phyloP scores from a whole-genome alignment of 805 yeast species.

The Maudiozyma saulgeensis region DNA sequence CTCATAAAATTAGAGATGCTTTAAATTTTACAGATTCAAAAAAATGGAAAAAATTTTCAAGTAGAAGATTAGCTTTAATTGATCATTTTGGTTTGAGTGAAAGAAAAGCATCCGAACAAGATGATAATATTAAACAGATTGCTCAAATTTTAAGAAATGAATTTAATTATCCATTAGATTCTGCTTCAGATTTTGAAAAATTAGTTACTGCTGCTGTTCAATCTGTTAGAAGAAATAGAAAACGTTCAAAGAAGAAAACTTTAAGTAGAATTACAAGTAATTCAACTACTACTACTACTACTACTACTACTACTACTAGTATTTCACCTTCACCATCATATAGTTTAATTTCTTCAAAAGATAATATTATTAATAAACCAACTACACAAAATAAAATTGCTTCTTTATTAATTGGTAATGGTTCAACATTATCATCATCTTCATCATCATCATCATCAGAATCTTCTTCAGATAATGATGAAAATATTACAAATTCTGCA shows the following conservation, averaged over 20 bases:
- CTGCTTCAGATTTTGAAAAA: slow-evolving; percentile 71
- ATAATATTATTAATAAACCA: not conserved
- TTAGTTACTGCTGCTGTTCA: slow-evolving; percentile 91
- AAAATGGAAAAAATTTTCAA: slow-evolving; percentile 85
- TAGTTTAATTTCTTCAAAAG: not conserved
- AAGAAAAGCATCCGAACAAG: slow-evolving; percentile 90
- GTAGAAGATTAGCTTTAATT: slow-evolving; percentile 79
- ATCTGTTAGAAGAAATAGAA: slow-evolving; percentile 82
- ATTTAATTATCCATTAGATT: slow-evolving; percentile 54
- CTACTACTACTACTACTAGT: not conserved
- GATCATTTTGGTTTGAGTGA: slow-evolving; percentile 53
- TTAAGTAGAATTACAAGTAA: not conserved
- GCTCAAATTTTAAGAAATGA: slow-evolving; percentile 71
- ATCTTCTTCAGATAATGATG: not conserved
- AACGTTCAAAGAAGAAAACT: slow-evolving; percentile 43
- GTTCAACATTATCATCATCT: not conserved
- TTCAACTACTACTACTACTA: not conserved
- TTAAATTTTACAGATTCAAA: slow-evolving; percentile 73
- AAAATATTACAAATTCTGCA: not conserved
- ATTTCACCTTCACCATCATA: not conserved
- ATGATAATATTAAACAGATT: slow-evolving; percentile 64
- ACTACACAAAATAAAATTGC: not conserved
- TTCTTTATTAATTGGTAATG: not conserved
- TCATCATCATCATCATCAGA: not conserved
- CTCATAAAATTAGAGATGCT: slow-evolving; percentile 36